phyloP scores from a whole-genome alignment of 139 green algal species.

The Pleodorina starrii region DNA sequence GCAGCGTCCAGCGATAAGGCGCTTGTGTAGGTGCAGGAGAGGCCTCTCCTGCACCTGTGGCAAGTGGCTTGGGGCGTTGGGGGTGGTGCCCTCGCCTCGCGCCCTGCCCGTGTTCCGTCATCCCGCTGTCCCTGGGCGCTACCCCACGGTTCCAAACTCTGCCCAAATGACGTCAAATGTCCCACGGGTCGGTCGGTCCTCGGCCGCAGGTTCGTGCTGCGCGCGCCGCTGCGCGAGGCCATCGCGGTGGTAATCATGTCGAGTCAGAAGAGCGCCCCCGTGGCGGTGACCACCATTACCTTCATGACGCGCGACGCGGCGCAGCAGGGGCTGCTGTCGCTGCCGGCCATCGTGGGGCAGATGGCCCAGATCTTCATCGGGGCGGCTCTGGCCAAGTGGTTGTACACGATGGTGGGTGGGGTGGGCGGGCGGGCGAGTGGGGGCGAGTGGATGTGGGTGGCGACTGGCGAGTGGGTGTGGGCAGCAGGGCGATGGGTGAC shows the following conservation, averaged over 20 bases:
- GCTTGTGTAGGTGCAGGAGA: no score
- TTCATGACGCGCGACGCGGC: constrained; percentile 49
- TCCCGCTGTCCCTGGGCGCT: no score
- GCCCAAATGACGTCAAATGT: no score
- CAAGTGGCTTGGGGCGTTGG: no score
- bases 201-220: constrained; percentile 33
- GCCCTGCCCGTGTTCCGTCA: no score
- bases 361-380: constrained; percentile 71
- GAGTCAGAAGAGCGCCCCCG: constrained; percentile 60
- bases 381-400: constrained; percentile 35
- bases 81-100: no score
- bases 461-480: not conserved
- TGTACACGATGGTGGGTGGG: not conserved
- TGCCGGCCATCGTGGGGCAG: constrained; percentile 78
- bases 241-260: constrained; percentile 56
- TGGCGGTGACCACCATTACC: constrained; percentile 61
- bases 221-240: constrained; percentile 38
- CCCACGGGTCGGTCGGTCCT: no score
- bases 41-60: no score
- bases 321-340: constrained; percentile 66
- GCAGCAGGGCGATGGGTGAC: not conserved
- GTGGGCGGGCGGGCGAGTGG: not conserved
- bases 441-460: not conserved
- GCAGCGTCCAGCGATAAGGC: no score
- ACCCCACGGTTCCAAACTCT: no score